Base-by-base conservation (phyloP, 192 early-diverging fungal species). In the Dispira parvispora region DNA sequence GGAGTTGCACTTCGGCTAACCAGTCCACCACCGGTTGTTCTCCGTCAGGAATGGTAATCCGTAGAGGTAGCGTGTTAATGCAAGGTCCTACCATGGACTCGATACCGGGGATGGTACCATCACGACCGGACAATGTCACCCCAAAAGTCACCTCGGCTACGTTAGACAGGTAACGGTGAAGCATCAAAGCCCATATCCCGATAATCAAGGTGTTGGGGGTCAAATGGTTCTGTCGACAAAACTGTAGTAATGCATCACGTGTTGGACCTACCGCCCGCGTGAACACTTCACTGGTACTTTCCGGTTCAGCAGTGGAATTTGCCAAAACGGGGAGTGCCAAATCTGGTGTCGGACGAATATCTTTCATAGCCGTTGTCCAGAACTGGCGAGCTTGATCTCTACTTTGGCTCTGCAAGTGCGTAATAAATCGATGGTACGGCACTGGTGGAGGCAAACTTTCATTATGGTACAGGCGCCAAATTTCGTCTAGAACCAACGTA, bases 141-240 rank as follows among this genome's bases (percentile, higher is more conserved):
- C 58, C 58, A 20, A 61, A 61, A 10, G 58, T 61, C 20, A 61
- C 58, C n/a, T 61, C 58, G 42, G 43, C 58, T 8, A 11, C n/a
- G 11, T 43, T 44, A 44, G 18, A 12, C n/a, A 61, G 26, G 58
- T 61, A 61, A 14, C 58, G 58, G 45, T n/a, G 20, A 21, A 61
- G 58, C 32, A 38, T 2, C 43, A 61, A 45, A 44, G 58, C 32
- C 58, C 58, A 61, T 11, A 44, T 5, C 4, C 42, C 58, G 12
- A 42, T 32, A 11, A 61, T 38, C n/a, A 61, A 44, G 43, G 28
- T 21, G 58, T 61, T 61, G 58, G 45, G n/a, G 38, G 58, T 61
- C 4, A 61, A 18, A 5, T 44, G n/a, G 13, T 23, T 0, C 3
- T 43, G 42, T 18, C 42, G 58, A n/a, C 58, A 61, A 44, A 44